Percentiles rank a stretch among this genome's conserved stretches.
Conservation (phyloP, 306 rosid species). For the Aeschynomene evenia region DNA sequence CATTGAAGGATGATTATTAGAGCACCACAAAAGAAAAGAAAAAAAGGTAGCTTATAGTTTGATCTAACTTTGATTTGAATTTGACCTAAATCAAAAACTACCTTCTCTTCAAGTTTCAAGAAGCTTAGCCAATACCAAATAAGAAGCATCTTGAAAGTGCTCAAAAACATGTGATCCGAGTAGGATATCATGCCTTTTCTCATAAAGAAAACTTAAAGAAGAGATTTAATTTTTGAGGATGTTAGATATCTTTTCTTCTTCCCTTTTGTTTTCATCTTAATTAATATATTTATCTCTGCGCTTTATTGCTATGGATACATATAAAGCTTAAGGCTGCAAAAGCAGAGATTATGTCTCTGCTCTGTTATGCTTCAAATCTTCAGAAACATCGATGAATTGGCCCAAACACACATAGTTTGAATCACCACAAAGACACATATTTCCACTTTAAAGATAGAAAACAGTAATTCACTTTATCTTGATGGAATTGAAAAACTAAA, state of each 20-base stretch:
- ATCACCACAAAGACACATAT: neutral
- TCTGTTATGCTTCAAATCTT: neutral
- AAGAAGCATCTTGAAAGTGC: constrained; percentile 6
- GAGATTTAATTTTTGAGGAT: constrained; percentile 13
- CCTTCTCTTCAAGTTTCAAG: constrained; percentile 1
- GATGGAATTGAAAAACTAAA: neutral
- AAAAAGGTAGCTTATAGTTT: neutral
- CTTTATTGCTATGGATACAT: neutral
- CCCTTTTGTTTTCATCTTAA: neutral
- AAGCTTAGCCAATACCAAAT: neutral
- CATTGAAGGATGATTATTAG: neutral
- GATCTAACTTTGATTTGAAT: neutral
- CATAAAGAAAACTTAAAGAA: neutral
- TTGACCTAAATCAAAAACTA: neutral
- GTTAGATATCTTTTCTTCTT: neutral
- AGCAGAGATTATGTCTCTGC: neutral
- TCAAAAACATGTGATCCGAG: constrained; percentile 29
- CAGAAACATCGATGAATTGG: neutral
- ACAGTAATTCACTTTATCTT: neutral
- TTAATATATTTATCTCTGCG: neutral
- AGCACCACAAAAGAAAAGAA: neutral
- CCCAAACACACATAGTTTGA: constrained; percentile 1
- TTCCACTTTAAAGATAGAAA: constrained; percentile 2
- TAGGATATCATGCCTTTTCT: constrained; percentile 19
- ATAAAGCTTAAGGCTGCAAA: constrained; percentile 26